Conservation (phyloP, 768 basidiomycete species). For the Russula abietina region DNA sequence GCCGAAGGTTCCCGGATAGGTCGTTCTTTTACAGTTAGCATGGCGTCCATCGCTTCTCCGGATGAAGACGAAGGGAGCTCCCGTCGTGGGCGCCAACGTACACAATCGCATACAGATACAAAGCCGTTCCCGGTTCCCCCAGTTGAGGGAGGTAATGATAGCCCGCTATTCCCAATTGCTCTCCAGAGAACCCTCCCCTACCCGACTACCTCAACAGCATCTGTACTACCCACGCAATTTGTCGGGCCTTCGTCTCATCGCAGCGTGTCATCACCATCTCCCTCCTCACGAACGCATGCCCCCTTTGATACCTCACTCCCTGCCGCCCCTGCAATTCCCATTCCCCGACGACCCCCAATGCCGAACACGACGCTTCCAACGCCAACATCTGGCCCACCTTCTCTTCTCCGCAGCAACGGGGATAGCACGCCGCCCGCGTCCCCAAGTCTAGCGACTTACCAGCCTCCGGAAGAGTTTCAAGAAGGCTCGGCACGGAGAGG, state of each 20-base stretch:
- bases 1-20: conserved; percentile 17
- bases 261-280: neutral
- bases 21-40: conserved; percentile 17
- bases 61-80: conserved; percentile 13
- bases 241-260: neutral
- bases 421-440: conserved; percentile 31
- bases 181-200: conserved; percentile 21
- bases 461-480: conserved; percentile 36
- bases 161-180: conserved; percentile 6
- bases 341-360: conserved; percentile 27
- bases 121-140: conserved; percentile 17
- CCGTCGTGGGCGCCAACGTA: conserved; percentile 13
- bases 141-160: neutral
- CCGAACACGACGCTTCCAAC: conserved; percentile 25
- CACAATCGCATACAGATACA: conserved; percentile 7
- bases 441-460: conserved; percentile 35
- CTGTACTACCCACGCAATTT: neutral
- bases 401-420: conserved; percentile 14
- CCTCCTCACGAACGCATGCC: neutral
- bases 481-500: conserved; percentile 23
- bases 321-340: conserved; percentile 2
- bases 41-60: conserved; percentile 1
- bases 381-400: conserved; percentile 14
- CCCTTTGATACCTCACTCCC: neutral
- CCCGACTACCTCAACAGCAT: conserved; percentile 4